Base-by-base conservation (phyloP, 805 yeast genomes). In the Teunomyces panamensis region DNA sequence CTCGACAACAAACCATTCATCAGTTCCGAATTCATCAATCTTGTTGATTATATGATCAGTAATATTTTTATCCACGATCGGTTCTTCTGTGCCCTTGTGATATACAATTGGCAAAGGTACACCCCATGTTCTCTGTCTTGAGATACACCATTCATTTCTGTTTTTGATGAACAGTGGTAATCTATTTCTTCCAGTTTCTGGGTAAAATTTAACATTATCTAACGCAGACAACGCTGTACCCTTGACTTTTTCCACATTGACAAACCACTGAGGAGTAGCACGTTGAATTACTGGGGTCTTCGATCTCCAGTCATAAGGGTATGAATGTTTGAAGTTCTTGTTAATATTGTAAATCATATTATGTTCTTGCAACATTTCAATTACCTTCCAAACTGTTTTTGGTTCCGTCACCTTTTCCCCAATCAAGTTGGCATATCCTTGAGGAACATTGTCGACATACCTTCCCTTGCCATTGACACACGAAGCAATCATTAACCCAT, bases 271-370 rank as follows among this genome's bases (percentile, higher is more conserved):
- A 1, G 97, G 94, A 0, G 99, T 94, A 0, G 98, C 84, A 50
- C 98, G 76, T 49, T 94, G 89, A 43, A 94, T 84, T n/a, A 94
- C 90, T 0, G 99, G 99, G 37, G 85, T 86, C 61, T 91, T 91
- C 2, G 96, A 88, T 56, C 99, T 79, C 99, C 99, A 94, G 63
- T 94, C 99, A 60, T 89, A 90, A 0, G 99, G 98, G 57, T 92
- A 92, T 2, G 92, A 88, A 66, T 94, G 99, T 9, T 63, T 67
- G 59, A 84, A 85, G 30, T 73, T 68, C 32, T 69, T 66, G 47
- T 83, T 73, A 1, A 74, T 54, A n/a, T 74, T 60, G 50, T 73
- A 75, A 1, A 85, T 55, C 77, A 85, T 78, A 1, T 67, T 64
- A 1, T 65, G 49, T 0, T 67, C 65, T 1, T 65, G 46, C 36